Evolutionary conservation across 148 eudicot species (phyloP), one percentile per base, ranked within the genome.

Genomic region (Fagopyrum homotropicum): DNA sequence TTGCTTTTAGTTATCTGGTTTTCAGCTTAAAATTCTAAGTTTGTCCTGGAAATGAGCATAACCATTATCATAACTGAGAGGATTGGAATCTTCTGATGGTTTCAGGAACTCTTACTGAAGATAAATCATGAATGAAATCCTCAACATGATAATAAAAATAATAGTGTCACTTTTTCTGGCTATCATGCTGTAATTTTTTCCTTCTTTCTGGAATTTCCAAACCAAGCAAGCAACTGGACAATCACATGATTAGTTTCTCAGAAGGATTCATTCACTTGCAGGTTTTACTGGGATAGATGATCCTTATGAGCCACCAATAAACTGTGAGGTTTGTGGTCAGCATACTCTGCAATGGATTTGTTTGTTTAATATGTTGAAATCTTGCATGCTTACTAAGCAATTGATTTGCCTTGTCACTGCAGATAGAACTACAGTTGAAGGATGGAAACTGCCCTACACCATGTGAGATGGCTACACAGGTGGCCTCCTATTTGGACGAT

Each of bases 251-350:
- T 54, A 46, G 55, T 26, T 72, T 46, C 51, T 72, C 30, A 9
- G n/a, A 15, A 3, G 51, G 30, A 9, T 49, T 49, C 15, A 49
- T 72, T 59, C 69, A 70, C 56, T 74, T 82, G 79, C 90, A 93
- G 98, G 97, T 77, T 93, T 93, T 86, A 93, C 98, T 73, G 98
- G 98, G 56, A 89, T 93, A 35, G 97, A 93, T 74, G 98, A 93
- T 87, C 98, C 98, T 55, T 93, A 91, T 74, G 98, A 93, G 77
- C 88, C 90, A 55, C 98, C 98, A 57, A 40, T 85, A 76, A 82
- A 89, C 26, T 93, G 90, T 64, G 98, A 93, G 98, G 98, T 93
- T 56, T 78, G 85, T 79, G 16, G 3, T 43, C n/a, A 45, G 35
- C 7, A 10, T 64, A 30, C 47, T 69, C 7, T 45, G 17, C n/a